Evolutionary conservation across 495 filamentous ascomycete genomes (phyloP), one percentile per base, ranked within the genome.

Genomic region (Rostrohypoxylon terebratum): DNA sequence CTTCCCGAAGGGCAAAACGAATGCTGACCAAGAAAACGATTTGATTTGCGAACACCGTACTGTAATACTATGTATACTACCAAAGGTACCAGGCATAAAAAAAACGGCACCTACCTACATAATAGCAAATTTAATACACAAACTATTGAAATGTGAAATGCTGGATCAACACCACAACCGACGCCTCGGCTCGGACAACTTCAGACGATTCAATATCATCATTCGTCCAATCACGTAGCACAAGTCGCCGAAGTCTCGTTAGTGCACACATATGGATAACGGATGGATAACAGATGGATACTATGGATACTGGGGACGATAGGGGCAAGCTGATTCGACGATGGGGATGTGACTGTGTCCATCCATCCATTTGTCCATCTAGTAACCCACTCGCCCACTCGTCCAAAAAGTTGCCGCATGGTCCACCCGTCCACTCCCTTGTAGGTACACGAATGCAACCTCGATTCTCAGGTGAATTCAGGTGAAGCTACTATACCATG

Each of bases 101-200:
- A 42, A 42, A 4, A 42, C 38, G 13, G 38, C 5, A n/a, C 38
- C 38, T 65, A 34, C n/a, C n/a, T n/a, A n/a, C n/a, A n/a, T n/a
- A n/a, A n/a, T n/a, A n/a, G n/a, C n/a, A n/a, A 59, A 69, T 68
- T 58, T 65, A n/a, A n/a, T n/a, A 75, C 72, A 77, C 69, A 69
- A 45, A 77, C 75, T 77, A 77, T 77, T 71, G 75, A 76, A 76
- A 69, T 69, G n/a, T 64, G 58, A 77, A 69, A 63, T 72, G 51
- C 66, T 71, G 57, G 63, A 74, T 69, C 71, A 54, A 67, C 48
- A 53, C 11, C 13, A 20, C 20, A 23, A 23, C 13, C 47, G 34
- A 45, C 42, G 14, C 63, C 31, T 74, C 71, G 71, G 66, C 66
- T 74, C 62, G 66, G 62, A 69, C 67, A 28, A 28, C 58, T 53